Conservation (phyloP, 345 rosid genomes). For the Carallia brachiata region DNA sequence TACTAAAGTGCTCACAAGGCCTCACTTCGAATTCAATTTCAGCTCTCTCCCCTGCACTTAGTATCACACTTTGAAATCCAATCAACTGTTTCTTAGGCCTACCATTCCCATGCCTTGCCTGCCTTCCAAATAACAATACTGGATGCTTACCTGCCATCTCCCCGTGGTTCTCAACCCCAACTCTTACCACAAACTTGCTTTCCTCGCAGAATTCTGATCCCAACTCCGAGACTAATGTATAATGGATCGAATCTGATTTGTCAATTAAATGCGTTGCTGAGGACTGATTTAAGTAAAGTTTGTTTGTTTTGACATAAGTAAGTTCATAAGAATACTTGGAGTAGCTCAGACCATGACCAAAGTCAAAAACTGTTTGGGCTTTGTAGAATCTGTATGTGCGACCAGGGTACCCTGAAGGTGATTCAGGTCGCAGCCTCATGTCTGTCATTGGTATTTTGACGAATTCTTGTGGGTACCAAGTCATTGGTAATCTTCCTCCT, state of each 20-base stretch:
- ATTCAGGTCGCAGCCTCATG: slow-evolving; percentile 72
- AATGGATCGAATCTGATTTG: slow-evolving; percentile 23
- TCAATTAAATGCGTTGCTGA: slow-evolving; percentile 7
- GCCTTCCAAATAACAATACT: slow-evolving; percentile 53
- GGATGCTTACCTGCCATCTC: slow-evolving; percentile 72
- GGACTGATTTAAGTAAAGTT: slow-evolving; percentile 44
- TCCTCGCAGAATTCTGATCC: slow-evolving; percentile 41
- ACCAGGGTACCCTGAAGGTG: slow-evolving; percentile 64
- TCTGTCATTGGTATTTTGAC: slow-evolving; percentile 66
- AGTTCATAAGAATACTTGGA: slow-evolving; percentile 54
- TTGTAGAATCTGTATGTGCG: slow-evolving; percentile 73
- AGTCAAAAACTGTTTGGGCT: slow-evolving; percentile 53
- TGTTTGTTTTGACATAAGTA: slow-evolving; percentile 18
- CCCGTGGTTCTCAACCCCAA: slow-evolving; percentile 57
- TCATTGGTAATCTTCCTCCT: slow-evolving; percentile 84
- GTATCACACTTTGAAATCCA: slow-evolving; percentile 63
- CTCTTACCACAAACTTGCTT: slow-evolving; percentile 37
- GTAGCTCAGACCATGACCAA: slow-evolving; percentile 82
- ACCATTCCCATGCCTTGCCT: slow-evolving; percentile 44
- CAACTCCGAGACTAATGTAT: slow-evolving; percentile 47
- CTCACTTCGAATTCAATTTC: slow-evolving; percentile 52
- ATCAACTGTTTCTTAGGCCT: slow-evolving; percentile 62
- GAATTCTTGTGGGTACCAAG: slow-evolving; percentile 79
- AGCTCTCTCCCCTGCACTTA: slow-evolving; percentile 49
- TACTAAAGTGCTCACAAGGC: slow-evolving; percentile 64